phyloP scores from a whole-genome alignment of 495 filamentous ascomycete genomes.

The Penicillium bovifimosum region DNA sequence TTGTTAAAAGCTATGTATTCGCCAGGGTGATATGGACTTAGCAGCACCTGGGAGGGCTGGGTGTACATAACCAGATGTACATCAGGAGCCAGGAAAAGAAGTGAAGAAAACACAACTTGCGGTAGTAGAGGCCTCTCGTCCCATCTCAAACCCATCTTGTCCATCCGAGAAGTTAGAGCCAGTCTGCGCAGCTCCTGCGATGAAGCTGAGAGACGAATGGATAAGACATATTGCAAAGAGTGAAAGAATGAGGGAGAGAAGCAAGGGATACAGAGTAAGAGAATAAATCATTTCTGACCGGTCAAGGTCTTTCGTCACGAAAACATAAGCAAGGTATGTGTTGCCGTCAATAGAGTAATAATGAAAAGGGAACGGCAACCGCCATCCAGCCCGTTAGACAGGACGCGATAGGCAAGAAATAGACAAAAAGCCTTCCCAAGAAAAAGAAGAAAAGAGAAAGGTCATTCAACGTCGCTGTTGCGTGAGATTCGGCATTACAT shows the following conservation, averaged over 20 bases:
- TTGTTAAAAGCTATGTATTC: neutral
- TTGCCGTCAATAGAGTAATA: conserved; percentile 9
- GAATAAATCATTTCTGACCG: conserved; percentile 23
- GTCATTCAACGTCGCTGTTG: conserved; percentile 35
- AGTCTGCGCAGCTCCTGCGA: neutral
- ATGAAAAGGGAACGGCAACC: conserved; percentile 15
- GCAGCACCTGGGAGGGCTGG: neutral
- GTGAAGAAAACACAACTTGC: neutral
- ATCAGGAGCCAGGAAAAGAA: neutral
- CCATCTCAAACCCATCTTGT: neutral
- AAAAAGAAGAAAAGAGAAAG: conserved; percentile 5
- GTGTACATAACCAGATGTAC: conserved; percentile 11
- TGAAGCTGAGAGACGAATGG: neutral
- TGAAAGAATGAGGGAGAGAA: neutral
- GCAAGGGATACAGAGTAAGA: conserved; percentile 8
- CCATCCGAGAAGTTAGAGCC: neutral
- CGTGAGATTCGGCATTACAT: conserved; percentile 44
- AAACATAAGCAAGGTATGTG: conserved; percentile 12
- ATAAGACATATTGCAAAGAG: conserved; percentile 1
- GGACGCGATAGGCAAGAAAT: neutral
- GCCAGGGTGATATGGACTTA: neutral
- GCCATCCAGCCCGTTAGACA: neutral
- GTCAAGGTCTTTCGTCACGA: conserved; percentile 23
- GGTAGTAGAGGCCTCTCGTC: neutral
- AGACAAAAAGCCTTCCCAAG: conserved; percentile 6